Evolutionary conservation across 495 filamentous ascomycete genomes (phyloP), one percentile per base, ranked within the genome.

Genomic region (Sabuloglossum arenarium): DNA sequence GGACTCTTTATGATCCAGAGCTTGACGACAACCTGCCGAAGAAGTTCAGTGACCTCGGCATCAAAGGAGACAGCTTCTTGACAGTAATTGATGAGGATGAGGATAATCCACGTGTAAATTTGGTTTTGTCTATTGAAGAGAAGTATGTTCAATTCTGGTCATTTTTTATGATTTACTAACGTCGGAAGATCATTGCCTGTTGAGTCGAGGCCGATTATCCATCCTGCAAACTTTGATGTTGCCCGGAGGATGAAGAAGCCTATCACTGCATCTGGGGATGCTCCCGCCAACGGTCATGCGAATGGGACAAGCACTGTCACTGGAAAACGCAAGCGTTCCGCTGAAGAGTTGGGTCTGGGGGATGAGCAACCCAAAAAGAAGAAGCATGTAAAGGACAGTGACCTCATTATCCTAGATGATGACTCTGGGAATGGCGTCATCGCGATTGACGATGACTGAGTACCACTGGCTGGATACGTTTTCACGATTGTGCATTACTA

Each of bases 51-150:
- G 84, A 94, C n/a, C 72, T 94, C 1, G 88, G 86, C 63, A 71
- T 80, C 61, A 77, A 75, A 55, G 68, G 75, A 21, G 82, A 85
- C 58, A 81, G 77, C 58, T 89, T 93, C 63, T 64, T 98, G 54
- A 95, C 88, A 0, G 70, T 97, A 47, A 75, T 82, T 1, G 89
- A 96, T 61, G 88, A 95, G 29, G 76, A 81, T 28, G 88, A 94
- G 42, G 78, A 85, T n/a, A 72, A 84, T 45, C 76, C 86, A 1
- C 80, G 84, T 28, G 82, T 95, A 58, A 86, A 95, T 57, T 73
- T 97, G 0, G 79, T 90, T n/a, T 68, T 94, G 3, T 58, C 71
- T 3, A 69, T 84, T 32, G 61, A 71, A 29, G 73, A 76, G 61
- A 69, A 66, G 68, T 71, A 62, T 49, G 66, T 57, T 34, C 34